Evolutionary conservation across 768 basidiomycete genomes (phyloP), one percentile per base, ranked within the genome.

Genomic region (Gloeostereum incarnatum): DNA sequence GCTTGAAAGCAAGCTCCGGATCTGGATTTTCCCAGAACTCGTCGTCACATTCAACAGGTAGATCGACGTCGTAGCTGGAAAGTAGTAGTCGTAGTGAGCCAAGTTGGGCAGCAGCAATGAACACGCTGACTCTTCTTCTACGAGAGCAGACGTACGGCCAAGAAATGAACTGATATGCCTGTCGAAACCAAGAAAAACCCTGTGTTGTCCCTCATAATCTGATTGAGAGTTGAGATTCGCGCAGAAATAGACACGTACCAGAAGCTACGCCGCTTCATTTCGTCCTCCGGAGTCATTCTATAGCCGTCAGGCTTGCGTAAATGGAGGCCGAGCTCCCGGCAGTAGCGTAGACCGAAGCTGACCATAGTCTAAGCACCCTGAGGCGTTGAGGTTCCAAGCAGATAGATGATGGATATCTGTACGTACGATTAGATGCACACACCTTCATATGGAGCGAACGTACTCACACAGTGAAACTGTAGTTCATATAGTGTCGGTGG

Each of bases 41-140:
- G 48, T 83, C 81, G 39, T 83, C 81, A 14, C 76, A 73, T 9
- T 78, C 76, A 1, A 71, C 46, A 1, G 80, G 78, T 9, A 68
- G 61, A 16, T 76, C 78, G 13, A 73, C 60, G 39, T 83, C 78
- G 41, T 73, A 75, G 45, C 80, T 80, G 30, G 29, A 10, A 3
- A 23, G 4, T 6, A 36, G n/a, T 13, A 13, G 14, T 40, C n/a
- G 18, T 35, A 17, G 36, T 32, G 22, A 14, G 11, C 13, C 31
- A n/a, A 35, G 40, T 13, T 11, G 23, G 10, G 13, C 19, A 5
- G 18, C 6, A n/a, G 27, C 19, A 3, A 16, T 19, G 6, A 18
- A 21, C n/a, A n/a, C n/a, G 21, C 14, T 35, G 21, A 39, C 19
- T 30, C 11, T 6, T 16, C 13, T 25, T 14, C 24, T 26, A 11